phyloP scores from a whole-genome alignment of 2,329 filamentous ascomycete species.

The Neocatenulostroma microsporum region DNA sequence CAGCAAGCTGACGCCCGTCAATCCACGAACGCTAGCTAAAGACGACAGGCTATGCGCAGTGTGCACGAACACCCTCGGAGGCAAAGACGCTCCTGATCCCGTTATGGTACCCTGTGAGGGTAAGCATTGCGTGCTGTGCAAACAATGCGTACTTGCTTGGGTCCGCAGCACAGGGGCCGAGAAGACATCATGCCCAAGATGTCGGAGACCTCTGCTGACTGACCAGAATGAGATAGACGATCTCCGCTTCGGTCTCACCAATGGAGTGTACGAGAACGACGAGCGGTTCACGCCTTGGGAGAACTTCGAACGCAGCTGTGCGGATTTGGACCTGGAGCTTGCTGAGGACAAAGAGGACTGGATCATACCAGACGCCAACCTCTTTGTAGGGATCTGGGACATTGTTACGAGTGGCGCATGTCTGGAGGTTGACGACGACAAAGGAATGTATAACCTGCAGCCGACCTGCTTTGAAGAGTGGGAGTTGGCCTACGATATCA shows the following conservation, averaged over 20 bases:
- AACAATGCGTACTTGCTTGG: not conserved
- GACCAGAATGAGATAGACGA: not conserved
- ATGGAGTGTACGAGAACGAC: slow-evolving; percentile 2
- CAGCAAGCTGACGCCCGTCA: not conserved
- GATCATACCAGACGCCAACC: no score
- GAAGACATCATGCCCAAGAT: no score
- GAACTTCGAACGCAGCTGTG: slow-evolving; percentile 4
- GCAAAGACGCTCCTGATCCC: not conserved
- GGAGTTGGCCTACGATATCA: no score
- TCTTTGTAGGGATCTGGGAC: no score
- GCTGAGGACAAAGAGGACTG: not conserved
- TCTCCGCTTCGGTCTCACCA: not conserved
- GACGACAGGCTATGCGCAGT: no score
- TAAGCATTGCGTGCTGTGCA: not conserved
- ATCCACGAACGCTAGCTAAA: not conserved
- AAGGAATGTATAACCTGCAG: no score
- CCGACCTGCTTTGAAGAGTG: no score
- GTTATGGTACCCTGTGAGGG: not conserved
- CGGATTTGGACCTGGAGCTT: not conserved
- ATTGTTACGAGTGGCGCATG: no score
- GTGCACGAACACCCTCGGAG: not conserved
- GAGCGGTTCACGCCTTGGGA: not conserved
- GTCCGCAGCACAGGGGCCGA: not conserved
- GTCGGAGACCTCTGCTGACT: not conserved
- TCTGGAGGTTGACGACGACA: no score